These are phyloP conservation scores for Cutaneotrichosporon cyanovorans DNA, from an alignment of 1,284 basidiomycete genomes.

Conservation along the genomic window DNA sequence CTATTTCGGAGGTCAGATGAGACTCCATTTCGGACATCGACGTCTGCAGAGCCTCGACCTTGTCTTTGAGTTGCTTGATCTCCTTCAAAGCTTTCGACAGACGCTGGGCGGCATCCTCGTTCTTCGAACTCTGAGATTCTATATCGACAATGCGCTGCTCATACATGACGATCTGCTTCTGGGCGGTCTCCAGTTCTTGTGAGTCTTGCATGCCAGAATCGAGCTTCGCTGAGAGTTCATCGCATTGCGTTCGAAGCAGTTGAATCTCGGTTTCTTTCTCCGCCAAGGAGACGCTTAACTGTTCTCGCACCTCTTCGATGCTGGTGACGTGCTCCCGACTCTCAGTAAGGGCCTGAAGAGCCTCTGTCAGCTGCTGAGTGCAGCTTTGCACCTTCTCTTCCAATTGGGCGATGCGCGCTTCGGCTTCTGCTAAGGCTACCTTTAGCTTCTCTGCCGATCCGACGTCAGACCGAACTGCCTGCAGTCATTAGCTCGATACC, in stretches of 20 bases:
- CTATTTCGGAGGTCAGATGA: background rate
- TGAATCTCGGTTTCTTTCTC: too few species aligned
- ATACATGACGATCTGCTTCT: background rate
- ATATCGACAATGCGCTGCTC: too few species aligned
- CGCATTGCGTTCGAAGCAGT: too few species aligned
- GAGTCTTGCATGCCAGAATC: background rate
- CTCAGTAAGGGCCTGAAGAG: background rate
- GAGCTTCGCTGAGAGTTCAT: background rate
- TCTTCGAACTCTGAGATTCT: too few species aligned
- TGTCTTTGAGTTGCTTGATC: background rate
- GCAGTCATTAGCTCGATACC: background rate
- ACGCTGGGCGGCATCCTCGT: too few species aligned
- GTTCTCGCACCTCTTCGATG: too few species aligned
- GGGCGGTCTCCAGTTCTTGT: background rate
- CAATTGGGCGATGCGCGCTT: background rate
- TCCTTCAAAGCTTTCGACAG: too few species aligned
- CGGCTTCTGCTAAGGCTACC: background rate
- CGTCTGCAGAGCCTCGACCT: slow-evolving; percentile 2
- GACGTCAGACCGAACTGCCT: background rate
- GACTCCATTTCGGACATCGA: slow-evolving; percentile 12
- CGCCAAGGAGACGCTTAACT: too few species aligned
- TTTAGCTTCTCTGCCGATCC: too few species aligned
- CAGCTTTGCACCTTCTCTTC: background rate
- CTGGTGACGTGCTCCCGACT: too few species aligned
- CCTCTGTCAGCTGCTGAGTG: slow-evolving; percentile 1